Percentiles rank a stretch among this genome's conserved stretches.
phyloP scores from a whole-genome alignment of 257 asterid species.

The Primulina eburnea region DNA sequence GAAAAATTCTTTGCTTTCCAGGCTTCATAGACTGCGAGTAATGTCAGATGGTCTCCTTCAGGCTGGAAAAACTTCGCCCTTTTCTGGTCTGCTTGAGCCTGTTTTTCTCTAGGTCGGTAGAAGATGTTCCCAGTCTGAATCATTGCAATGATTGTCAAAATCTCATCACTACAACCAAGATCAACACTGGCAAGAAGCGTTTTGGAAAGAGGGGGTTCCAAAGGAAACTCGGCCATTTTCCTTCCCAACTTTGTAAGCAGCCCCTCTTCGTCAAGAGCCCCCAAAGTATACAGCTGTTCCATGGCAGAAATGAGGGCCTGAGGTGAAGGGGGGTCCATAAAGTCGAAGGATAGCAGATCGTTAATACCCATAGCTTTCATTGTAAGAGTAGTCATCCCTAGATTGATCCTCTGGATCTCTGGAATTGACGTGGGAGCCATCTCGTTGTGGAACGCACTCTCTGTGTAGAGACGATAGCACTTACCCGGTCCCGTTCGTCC shows the following conservation, averaged over 20 bases:
- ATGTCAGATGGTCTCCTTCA: constrained; percentile 87
- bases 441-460: constrained; percentile 93
- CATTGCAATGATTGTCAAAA: constrained; percentile 86
- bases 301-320: constrained; percentile 93
- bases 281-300: constrained; percentile 91
- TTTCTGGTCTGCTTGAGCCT: constrained; percentile 93
- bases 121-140: constrained; percentile 89
- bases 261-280: constrained; percentile 92
- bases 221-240: constrained; percentile 97
- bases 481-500: constrained; percentile 96
- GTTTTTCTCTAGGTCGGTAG: constrained; percentile 93
- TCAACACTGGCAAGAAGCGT: constrained; percentile 95
- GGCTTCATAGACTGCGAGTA: constrained; percentile 92
- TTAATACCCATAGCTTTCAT: constrained; percentile 98
- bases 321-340: constrained; percentile 96
- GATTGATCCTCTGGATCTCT: constrained; percentile 93
- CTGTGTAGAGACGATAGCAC: constrained; percentile 93
- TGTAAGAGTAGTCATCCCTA: constrained; percentile 73
- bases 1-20: constrained; percentile 93
- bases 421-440: constrained; percentile 92
- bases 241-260: constrained; percentile 90
- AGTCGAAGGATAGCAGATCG: constrained; percentile 81
- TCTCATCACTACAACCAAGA: constrained; percentile 92
- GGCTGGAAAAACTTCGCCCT: constrained; percentile 89
- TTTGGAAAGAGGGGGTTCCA: constrained; percentile 88